Percentiles rank a stretch among this genome's conserved stretches.
phyloP scores from a whole-genome alignment of 768 basidiomycete genomes.

The Neoboletus subvelutipes region DNA sequence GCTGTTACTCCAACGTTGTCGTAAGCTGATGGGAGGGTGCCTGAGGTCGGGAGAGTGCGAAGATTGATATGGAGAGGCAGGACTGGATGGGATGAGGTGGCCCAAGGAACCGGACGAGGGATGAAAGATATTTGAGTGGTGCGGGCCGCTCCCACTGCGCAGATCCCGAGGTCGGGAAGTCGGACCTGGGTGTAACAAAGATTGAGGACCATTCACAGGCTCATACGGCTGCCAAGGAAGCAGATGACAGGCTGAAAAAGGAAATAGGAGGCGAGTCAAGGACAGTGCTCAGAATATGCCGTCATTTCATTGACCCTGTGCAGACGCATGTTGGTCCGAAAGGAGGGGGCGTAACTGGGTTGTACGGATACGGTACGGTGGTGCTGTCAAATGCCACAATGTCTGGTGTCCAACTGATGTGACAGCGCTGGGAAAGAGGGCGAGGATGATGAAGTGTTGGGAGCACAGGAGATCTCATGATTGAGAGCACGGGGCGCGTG shows the following conservation, averaged over 20 bases:
- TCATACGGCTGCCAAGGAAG: background rate
- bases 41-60: constrained; percentile 5
- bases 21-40: constrained; percentile 17
- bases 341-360: constrained; percentile 11
- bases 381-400: background rate
- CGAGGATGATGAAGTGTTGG: background rate
- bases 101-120: background rate
- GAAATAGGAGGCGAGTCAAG: constrained; percentile 7
- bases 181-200: background rate
- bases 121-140: background rate
- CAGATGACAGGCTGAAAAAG: constrained; percentile 8
- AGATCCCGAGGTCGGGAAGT: background rate
- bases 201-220: constrained; percentile 9
- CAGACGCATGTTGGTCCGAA: constrained; percentile 14
- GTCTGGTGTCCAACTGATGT: background rate
- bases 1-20: constrained; percentile 9
- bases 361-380: background rate
- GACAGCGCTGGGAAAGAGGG: background rate
- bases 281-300: constrained; percentile 5
- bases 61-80: background rate
- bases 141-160: background rate
- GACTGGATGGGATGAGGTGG: constrained; percentile 3
- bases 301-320: constrained; percentile 10
- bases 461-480: background rate
- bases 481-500: background rate